Evolutionary conservation across 2,329 filamentous ascomycete genomes (phyloP), one percentile per base, ranked within the genome.

Genomic region (Cadophora sp.): DNA sequence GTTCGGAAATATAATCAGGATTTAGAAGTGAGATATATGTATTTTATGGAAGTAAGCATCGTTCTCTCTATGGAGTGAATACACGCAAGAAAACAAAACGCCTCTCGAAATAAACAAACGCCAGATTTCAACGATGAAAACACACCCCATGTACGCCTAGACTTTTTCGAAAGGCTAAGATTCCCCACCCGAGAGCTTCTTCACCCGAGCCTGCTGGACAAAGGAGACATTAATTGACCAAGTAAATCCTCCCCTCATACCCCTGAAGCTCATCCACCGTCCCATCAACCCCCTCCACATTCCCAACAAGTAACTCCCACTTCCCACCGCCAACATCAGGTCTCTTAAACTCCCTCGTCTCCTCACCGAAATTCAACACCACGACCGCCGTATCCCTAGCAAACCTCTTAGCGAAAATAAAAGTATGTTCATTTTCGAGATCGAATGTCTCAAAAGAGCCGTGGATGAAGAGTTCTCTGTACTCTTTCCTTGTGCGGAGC

Each of bases 391-490:
- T 76, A 22, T 74, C 66, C 9, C 70, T 70, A 0, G 68, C 75
- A 43, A 72, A 68, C 9, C 61, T 76, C 78, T 84, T 84, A 41
- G 76, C 76, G 73, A 82, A 85, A 2, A 82, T 73, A 71, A 84
- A 84, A 0, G 80, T 81, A 63, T 79, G 65, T 66, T 82, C 77
- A 53, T 82, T 78, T n/a, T 82, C 80, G 20, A 80, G 74, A 59
- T 85, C 84, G 43, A 85, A 77, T 1, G 84, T 76, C 55, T 84
- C 78, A 74, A 87, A 91, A 22, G 81, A 79, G 6, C 89, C 89
- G 71, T 90, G 85, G 1, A 90, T 83, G 65, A 92, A 86, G 9
- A 88, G 76, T 51, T 87, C 71, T 81, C 79, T 69, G 87, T 86
- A 77, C 90, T 88, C 58, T 53, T 75, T 77, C 39, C 76, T 64